Conservation (phyloP, 1,139 yeast genomes). For the Saccharomyces hybrid region DNA sequence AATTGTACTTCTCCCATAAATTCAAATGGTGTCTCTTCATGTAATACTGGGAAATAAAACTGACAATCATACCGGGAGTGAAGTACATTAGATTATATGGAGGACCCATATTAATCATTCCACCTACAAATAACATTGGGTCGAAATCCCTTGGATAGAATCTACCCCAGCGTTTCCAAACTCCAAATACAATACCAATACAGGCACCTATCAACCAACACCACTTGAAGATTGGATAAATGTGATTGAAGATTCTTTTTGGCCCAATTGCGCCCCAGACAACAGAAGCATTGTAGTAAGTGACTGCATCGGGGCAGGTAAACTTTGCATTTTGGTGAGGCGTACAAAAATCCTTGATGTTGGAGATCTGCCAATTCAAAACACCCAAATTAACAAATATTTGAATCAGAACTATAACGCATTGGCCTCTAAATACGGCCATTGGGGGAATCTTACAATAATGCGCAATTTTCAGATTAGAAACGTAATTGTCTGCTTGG, state of each 20-base stretch:
- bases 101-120: conserved; percentile 38
- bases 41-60: conserved; percentile 46
- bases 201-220: conserved; percentile 49
- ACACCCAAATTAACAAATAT: conserved; percentile 47
- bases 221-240: conserved; percentile 43
- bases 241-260: conserved; percentile 42
- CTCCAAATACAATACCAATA: conserved; percentile 39
- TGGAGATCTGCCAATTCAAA: conserved; percentile 44
- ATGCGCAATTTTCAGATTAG: conserved; percentile 54
- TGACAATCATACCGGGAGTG: conserved; percentile 44
- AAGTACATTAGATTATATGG: conserved; percentile 51
- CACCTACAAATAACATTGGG: conserved; percentile 44
- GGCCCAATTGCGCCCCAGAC: conserved; percentile 68
- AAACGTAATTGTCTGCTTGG: conserved; percentile 52
- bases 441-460: conserved; percentile 54
- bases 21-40: conserved; percentile 41
- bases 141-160: conserved; percentile 35
- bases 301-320: conserved; percentile 39
- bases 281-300: conserved; percentile 47
- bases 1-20: conserved; percentile 64
- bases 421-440: conserved; percentile 52
- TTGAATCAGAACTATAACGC: conserved; percentile 39
- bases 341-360: conserved; percentile 42
- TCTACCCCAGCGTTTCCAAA: conserved; percentile 35
- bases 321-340: conserved; percentile 37